Evolutionary conservation across 129 eudicot genomes (phyloP), one percentile per base, ranked within the genome.

Genomic region (Escallonia rubra): DNA sequence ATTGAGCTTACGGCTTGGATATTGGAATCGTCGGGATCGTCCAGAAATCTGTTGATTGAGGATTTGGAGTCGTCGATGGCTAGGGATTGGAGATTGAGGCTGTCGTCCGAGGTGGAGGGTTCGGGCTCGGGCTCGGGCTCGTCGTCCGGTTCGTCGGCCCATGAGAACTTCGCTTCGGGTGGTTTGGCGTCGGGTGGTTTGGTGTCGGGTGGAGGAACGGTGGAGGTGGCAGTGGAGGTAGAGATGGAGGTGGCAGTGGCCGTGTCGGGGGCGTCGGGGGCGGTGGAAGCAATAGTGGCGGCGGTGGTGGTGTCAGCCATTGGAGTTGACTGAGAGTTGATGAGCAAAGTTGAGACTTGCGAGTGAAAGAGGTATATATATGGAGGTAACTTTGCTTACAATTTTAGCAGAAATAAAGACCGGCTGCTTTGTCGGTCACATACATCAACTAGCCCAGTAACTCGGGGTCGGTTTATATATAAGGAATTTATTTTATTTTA

Each of bases 81-180:
- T 46, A 83, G 79, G 46, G 81, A 59, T 38, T 43, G 70, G 8
- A 83, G 68, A 11, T 72, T 44, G 57, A 73, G 66, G 45, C 4
- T 45, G 2, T 10, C 72, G 15, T 10, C 65, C 7, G 81, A 46
- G 46, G 73, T 59, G 8, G 78, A 46, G 13, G 79, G 57, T 9
- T 40, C 7, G 14, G 41, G 54, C 41, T 43, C 66, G 5, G 64
- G 45, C 59, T 82, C 81, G 0, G 61, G 70, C 3, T 65, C 68
- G 41, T 82, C 87, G 14, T 70, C 83, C 41, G 78, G 81, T 64
- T 79, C 85, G 75, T 83, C 88, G 12, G 79, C 82, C 88, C 88
- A 83, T 44, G 66, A 49, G 10, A 82, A 64, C 56, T 77, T 74
- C 14, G 65, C 50, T 13, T 71, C 75, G 3, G 81, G 41, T 4